These are phyloP conservation scores for Prunella vulgaris DNA, from an alignment of 257 asterid species.

Conservation along the genomic window DNA sequence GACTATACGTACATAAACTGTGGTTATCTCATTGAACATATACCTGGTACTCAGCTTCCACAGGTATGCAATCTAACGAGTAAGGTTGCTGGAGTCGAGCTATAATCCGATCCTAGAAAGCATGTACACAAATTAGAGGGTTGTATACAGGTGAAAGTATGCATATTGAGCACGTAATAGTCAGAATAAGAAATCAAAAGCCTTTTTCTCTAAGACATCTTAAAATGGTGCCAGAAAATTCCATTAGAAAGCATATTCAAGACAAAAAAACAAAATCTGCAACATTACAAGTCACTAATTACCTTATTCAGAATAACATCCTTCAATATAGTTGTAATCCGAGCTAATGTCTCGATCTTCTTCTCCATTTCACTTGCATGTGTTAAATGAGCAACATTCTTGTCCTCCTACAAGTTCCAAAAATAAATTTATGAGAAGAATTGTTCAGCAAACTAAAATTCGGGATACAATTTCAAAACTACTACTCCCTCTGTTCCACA, in stretches of 20 bases:
- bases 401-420: conserved; percentile 67
- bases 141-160: neutral
- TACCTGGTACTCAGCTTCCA: conserved; percentile 98
- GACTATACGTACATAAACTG: neutral
- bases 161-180: neutral
- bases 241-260: conserved; percentile 2
- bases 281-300: conserved; percentile 16
- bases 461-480: neutral
- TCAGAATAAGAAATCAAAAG: neutral
- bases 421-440: conserved; percentile 17
- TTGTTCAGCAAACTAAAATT: neutral
- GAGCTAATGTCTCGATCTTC: conserved; percentile 78
- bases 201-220: neutral
- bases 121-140: conserved; percentile 3
- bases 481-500: no score
- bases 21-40: conserved; percentile 12
- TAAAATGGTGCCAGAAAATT: neutral
- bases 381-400: conserved; percentile 88
- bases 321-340: conserved; percentile 84
- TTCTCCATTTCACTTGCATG: conserved; percentile 97
- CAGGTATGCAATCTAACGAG: conserved; percentile 97
- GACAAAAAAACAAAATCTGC: neutral
- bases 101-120: conserved; percentile 78
- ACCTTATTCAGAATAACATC: conserved; percentile 97
- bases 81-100: conserved; percentile 99